Conservation (phyloP, 2,329 filamentous ascomycete species). For the Trichoderma brevicompactum region DNA sequence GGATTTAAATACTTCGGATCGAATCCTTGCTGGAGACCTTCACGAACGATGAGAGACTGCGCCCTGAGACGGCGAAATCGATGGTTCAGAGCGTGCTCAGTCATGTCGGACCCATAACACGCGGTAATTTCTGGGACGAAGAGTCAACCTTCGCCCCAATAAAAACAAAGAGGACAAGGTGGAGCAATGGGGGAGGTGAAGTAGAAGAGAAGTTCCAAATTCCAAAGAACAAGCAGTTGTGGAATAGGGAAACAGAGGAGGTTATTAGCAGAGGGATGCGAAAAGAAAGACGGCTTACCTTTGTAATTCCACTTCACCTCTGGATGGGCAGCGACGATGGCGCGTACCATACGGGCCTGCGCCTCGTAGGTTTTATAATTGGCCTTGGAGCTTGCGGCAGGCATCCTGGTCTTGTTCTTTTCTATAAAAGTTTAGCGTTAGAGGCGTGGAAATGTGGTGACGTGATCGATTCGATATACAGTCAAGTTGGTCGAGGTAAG, state of each 20-base stretch:
- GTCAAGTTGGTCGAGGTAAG: no score
- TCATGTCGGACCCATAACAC: conserved; percentile 56
- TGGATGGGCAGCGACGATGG: conserved; percentile 62
- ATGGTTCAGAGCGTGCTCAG: conserved; percentile 54
- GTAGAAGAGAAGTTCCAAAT: neutral
- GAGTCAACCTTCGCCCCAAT: conserved; percentile 42
- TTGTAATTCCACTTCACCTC: conserved; percentile 62
- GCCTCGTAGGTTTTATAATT: conserved; percentile 66
- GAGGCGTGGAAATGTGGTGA: neutral
- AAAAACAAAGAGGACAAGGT: neutral
- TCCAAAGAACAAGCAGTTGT: neutral
- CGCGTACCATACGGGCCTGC: conserved; percentile 63
- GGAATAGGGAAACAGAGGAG: conserved; percentile 10
- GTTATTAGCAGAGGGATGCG: neutral
- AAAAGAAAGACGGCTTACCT: conserved; percentile 51
- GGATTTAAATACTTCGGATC: conserved; percentile 50
- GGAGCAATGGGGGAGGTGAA: neutral
- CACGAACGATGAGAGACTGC: conserved; percentile 46
- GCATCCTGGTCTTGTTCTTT: conserved; percentile 45
- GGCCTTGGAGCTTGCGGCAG: conserved; percentile 47
- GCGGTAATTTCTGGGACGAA: conserved; percentile 51
- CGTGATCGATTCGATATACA: neutral
- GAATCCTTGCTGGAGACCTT: conserved; percentile 42
- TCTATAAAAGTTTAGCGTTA: neutral
- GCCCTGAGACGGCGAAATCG: conserved; percentile 55